phyloP scores from a whole-genome alignment of 2,329 filamentous ascomycete species.

The Trichoderma cornu-damae region DNA sequence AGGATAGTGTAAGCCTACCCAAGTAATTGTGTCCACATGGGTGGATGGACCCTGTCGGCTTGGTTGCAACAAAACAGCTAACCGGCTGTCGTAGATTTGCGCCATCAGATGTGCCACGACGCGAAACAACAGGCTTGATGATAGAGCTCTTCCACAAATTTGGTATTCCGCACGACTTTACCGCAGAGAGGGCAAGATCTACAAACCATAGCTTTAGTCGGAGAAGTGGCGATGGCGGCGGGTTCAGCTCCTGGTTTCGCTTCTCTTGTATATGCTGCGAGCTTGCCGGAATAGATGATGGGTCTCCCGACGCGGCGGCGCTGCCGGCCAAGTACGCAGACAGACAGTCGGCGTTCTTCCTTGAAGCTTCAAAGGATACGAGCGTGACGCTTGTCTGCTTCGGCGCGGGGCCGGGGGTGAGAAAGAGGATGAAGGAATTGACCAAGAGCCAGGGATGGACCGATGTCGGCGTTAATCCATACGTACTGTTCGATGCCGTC shows the following conservation, averaged over 20 bases:
- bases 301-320: not conserved
- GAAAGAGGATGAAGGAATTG: constrained; percentile 25
- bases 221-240: constrained; percentile 23
- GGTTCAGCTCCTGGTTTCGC: constrained; percentile 33
- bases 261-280: constrained; percentile 22
- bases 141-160: constrained; percentile 30
- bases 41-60: not conserved
- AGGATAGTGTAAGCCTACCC: constrained; percentile 28
- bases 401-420: constrained; percentile 23
- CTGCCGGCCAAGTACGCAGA: constrained; percentile 26
- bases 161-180: constrained; percentile 30
- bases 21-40: not conserved
- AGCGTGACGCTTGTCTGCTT: constrained; percentile 26
- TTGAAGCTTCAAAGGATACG: constrained; percentile 23
- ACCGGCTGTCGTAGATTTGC: constrained; percentile 24
- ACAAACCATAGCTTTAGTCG: constrained; percentile 34
- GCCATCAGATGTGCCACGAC: constrained; percentile 27
- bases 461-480: constrained; percentile 24
- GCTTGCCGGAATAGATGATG: not conserved
- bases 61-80: not conserved
- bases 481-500: constrained; percentile 30
- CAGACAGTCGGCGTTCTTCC: constrained; percentile 28
- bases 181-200: constrained; percentile 28
- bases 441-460: constrained; percentile 25
- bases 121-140: constrained; percentile 23